Evolutionary conservation across 768 basidiomycete genomes (phyloP), one percentile per base, ranked within the genome.

Genomic region (Lentinus tigrinus): DNA sequence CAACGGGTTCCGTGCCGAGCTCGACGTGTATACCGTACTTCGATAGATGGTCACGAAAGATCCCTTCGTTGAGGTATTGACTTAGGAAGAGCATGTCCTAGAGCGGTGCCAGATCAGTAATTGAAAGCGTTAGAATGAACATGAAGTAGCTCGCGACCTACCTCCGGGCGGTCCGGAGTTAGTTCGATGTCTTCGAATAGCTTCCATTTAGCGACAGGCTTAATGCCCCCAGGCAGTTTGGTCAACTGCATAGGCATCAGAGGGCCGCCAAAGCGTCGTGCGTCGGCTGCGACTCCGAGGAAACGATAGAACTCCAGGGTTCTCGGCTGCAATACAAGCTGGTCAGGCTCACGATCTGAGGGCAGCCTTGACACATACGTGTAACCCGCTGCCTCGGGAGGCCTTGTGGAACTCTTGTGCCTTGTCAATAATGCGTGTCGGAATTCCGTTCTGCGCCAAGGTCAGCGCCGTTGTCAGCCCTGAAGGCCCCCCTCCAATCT

Each of bases 21-120:
- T 78, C 78, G 7, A 82, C 71, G 3, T 65, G 23, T 23, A 61
- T 60, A 28, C 65, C 70, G 24, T 65, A 44, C 38, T 63, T 64
- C 21, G 56, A 52, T 8, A 71, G 69, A 44, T 66, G 69, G 3
- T 58, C 51, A 4, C 74, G 70, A 4, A 78, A 63, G 19, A 77
- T 66, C 4, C 54, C 57, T 56, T 76, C 74, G 3, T 69, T 34
- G 17, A 56, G 19, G 17, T 58, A 56, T 37, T 69, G 68, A 7
- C 63, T 56, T 17, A 65, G 47, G 1, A 27, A 5, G n/a, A 59
- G 7, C 17, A 34, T 48, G 9, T 37, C 34, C 42, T 57, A 6
- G 21, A n/a, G 5, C n/a, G n/a, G n/a, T n/a, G n/a, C n/a, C n/a
- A n/a, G n/a, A n/a, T n/a, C n/a, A n/a, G n/a, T n/a, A n/a, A n/a